These are phyloP conservation scores for Candida tammaniensis DNA, from an alignment of 805 yeast species.

Conservation along the genomic window DNA sequence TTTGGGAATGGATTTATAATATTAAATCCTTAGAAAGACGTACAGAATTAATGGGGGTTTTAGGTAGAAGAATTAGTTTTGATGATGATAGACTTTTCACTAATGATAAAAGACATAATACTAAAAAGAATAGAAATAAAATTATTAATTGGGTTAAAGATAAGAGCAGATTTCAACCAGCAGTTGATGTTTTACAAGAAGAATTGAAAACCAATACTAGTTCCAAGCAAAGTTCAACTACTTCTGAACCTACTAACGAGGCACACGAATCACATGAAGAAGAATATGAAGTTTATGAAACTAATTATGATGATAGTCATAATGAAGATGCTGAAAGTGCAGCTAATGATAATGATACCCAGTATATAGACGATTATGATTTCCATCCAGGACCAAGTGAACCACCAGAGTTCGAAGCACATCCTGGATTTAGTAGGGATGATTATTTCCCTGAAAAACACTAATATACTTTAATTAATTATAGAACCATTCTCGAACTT, in stretches of 20 bases:
- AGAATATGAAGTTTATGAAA: background rate
- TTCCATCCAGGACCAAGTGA: slow-evolving; percentile 15
- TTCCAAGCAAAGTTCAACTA: too few species aligned
- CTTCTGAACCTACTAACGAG: background rate
- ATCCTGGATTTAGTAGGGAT: slow-evolving; percentile 42
- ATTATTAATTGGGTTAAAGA: slow-evolving; percentile 7
- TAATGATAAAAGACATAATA: background rate
- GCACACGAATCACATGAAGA: background rate
- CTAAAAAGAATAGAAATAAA: slow-evolving; percentile 4
- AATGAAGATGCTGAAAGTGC: background rate
- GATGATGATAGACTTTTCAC: slow-evolving; percentile 33
- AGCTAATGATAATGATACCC: slow-evolving; percentile 20
- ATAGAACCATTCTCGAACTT: slow-evolving; percentile 18
- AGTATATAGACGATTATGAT: slow-evolving; percentile 23
- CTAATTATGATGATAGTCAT: background rate
- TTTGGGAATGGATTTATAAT: slow-evolving; percentile 67
- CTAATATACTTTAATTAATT: background rate
- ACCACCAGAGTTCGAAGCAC: slow-evolving; percentile 29
- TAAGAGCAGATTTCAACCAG: slow-evolving; percentile 1
- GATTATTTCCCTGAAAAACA: slow-evolving; percentile 31
- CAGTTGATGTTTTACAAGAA: slow-evolving; percentile 9
- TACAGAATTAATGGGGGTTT: slow-evolving; percentile 53
- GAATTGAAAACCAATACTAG: slow-evolving; percentile 3
- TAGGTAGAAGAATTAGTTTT: slow-evolving; percentile 56
- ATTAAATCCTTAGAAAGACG: slow-evolving; percentile 49